These are phyloP conservation scores for Russula compacta DNA, from an alignment of 768 basidiomycete species.

Conservation along the genomic window DNA sequence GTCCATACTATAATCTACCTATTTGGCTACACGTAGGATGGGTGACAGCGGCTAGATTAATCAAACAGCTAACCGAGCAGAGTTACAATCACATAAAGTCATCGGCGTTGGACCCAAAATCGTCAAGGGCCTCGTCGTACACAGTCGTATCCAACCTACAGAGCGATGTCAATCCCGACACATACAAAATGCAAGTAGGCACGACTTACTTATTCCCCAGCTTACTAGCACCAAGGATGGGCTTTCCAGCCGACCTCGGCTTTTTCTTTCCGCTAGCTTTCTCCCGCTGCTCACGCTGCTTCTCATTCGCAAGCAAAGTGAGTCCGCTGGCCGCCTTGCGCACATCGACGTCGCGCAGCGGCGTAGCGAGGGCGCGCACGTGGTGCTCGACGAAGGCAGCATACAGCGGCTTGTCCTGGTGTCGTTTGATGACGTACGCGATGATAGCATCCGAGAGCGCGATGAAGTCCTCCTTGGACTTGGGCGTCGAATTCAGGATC, in stretches of 20 bases:
- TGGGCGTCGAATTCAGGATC: slow-evolving; percentile 69
- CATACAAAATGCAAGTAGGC: neutral
- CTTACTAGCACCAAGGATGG: slow-evolving; percentile 68
- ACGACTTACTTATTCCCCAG: slow-evolving; percentile 44
- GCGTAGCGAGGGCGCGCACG: slow-evolving; percentile 59
- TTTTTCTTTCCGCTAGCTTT: slow-evolving; percentile 89
- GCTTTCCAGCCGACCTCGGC: slow-evolving; percentile 59
- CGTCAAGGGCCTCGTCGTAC: slow-evolving; percentile 89
- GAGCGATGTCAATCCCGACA: neutral
- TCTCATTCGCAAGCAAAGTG: slow-evolving; percentile 87
- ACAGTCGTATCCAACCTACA: slow-evolving; percentile 63
- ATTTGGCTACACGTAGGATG: slow-evolving; percentile 5
- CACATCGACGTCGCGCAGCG: slow-evolving; percentile 85
- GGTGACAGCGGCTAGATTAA: neutral
- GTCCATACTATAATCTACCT: slow-evolving; percentile 13
- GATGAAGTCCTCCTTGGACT: slow-evolving; percentile 84
- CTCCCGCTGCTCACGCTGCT: slow-evolving; percentile 84
- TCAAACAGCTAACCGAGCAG: slow-evolving; percentile 10
- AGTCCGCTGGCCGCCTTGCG: slow-evolving; percentile 80
- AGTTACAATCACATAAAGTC: slow-evolving; percentile 78
- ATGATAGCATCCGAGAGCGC: slow-evolving; percentile 65
- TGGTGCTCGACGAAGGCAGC: slow-evolving; percentile 77
- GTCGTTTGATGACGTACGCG: slow-evolving; percentile 65
- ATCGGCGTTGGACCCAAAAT: slow-evolving; percentile 59
- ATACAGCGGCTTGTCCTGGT: slow-evolving; percentile 78